A percentile compares a stretch with the other conserved stretches of the same genome.
These are phyloP conservation scores for Vachellia pachyceras DNA, from an alignment of 306 rosid genomes.

Conservation along the genomic window DNA sequence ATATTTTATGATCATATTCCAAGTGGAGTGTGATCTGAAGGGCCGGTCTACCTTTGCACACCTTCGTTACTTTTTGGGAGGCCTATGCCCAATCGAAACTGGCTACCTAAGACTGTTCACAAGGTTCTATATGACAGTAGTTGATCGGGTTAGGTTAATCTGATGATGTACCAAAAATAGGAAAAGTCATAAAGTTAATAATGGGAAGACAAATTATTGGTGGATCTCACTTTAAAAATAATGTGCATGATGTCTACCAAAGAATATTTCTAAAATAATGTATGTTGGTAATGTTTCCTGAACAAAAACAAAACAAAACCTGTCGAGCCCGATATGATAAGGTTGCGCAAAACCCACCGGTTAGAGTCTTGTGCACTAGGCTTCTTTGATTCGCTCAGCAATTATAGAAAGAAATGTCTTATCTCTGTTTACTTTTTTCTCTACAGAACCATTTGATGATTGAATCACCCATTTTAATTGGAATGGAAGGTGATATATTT, in stretches of 20 bases:
- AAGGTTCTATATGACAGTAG: background rate
- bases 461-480: slow-evolving; percentile 41
- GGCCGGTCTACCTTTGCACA: background rate
- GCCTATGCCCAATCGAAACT: background rate
- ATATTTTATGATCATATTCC: background rate
- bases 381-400: slow-evolving; percentile 16
- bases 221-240: background rate
- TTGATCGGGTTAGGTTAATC: background rate
- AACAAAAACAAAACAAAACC: too few relatives aligned
- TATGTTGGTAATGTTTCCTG: too few relatives aligned
- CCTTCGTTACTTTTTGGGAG: background rate
- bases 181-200: background rate
- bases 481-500: slow-evolving; percentile 77
- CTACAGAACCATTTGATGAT: slow-evolving; percentile 53
- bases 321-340: too few relatives aligned
- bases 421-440: slow-evolving; percentile 17
- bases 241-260: background rate
- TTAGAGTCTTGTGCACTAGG: too few relatives aligned
- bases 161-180: background rate
- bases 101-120: background rate
- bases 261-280: background rate
- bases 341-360: too few relatives aligned
- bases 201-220: background rate
- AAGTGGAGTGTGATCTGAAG: background rate
- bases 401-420: slow-evolving; percentile 19